Conservation (phyloP, 805 yeast species). For the Debaryomyces castellii region DNA sequence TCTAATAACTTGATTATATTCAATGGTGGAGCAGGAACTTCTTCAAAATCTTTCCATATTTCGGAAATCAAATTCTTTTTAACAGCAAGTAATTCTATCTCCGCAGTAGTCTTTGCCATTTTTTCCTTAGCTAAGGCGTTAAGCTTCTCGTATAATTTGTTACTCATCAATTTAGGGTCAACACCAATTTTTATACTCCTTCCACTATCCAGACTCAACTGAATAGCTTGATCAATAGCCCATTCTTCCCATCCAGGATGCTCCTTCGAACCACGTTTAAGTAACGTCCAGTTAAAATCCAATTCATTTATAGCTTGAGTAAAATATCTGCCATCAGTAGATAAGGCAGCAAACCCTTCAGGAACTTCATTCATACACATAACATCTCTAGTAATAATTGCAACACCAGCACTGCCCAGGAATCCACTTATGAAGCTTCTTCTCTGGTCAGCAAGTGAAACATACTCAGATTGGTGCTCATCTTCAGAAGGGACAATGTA, state of each 20-base stretch:
- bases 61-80: constrained; percentile 66
- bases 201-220: constrained; percentile 49
- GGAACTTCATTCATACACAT: constrained; percentile 50
- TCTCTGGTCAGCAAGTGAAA: constrained; percentile 52
- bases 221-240: constrained; percentile 51
- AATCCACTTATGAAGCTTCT: constrained; percentile 59
- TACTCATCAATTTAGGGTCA: constrained; percentile 52
- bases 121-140: constrained; percentile 28
- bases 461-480: constrained; percentile 65
- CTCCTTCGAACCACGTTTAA: constrained; percentile 51
- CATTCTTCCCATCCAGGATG: constrained; percentile 60
- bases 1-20: constrained; percentile 51
- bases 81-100: constrained; percentile 45
- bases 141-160: constrained; percentile 30
- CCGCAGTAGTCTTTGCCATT: constrained; percentile 23
- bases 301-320: constrained; percentile 57
- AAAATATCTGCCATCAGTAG: constrained; percentile 64
- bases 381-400: constrained; percentile 55
- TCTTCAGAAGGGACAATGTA: constrained; percentile 63
- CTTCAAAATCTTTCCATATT: constrained; percentile 72
- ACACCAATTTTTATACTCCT: constrained; percentile 37
- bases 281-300: constrained; percentile 58
- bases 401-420: constrained; percentile 62
- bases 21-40: constrained; percentile 53
- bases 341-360: constrained; percentile 54